phyloP scores from a whole-genome alignment of 306 rosid species.

The Sicyos baderoa region DNA sequence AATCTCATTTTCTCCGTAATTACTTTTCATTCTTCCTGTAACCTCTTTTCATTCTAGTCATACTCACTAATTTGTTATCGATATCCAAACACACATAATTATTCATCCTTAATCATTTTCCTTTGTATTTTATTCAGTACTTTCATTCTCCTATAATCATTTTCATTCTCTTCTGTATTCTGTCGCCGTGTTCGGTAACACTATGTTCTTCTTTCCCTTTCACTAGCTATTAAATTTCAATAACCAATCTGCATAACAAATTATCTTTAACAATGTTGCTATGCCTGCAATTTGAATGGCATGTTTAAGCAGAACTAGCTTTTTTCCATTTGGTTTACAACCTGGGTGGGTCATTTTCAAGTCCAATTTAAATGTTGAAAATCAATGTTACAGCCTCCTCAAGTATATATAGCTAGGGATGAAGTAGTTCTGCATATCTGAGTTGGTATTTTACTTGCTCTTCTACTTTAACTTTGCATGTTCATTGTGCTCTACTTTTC shows the following conservation, averaged over 20 bases:
- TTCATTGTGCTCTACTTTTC: not conserved
- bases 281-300: not conserved
- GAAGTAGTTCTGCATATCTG: not conserved
- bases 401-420: not conserved
- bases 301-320: constrained; percentile 1
- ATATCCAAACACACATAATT: too few relatives aligned
- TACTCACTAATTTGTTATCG: too few relatives aligned
- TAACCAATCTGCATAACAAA: not conserved
- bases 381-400: not conserved
- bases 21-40: too few relatives aligned
- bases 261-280: not conserved
- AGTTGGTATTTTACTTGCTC: not conserved
- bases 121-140: too few relatives aligned
- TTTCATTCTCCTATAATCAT: too few relatives aligned
- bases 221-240: not conserved
- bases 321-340: not conserved
- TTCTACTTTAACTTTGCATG: not conserved
- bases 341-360: not conserved
- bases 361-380: not conserved
- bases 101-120: too few relatives aligned
- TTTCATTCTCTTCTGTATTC: too few relatives aligned
- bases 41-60: too few relatives aligned
- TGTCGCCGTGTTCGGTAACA: not conserved
- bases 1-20: too few relatives aligned
- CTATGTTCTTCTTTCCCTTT: not conserved